Percentiles rank a stretch among this genome's conserved stretches.
phyloP scores from a whole-genome alignment of 108 stramenopile species.

The Nitzschia sp. region DNA sequence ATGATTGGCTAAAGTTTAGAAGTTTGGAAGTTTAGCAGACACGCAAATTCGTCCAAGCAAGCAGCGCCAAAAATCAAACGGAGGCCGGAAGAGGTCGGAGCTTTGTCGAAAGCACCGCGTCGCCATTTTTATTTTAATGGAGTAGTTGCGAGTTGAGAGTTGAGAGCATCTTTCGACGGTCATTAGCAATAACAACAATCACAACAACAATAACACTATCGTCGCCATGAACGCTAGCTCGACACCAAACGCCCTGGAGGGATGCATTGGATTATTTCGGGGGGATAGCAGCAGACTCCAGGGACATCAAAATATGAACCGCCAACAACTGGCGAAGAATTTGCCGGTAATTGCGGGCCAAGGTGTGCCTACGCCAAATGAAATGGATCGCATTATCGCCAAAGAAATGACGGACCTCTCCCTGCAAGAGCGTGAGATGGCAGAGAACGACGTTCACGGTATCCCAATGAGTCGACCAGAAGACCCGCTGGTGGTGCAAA shows the following conservation, averaged over 20 bases:
- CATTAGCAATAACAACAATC: no score
- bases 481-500: constrained; percentile 16
- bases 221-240: background rate
- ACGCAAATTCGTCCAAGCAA: no score
- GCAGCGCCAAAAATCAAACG: no score
- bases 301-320: background rate
- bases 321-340: background rate
- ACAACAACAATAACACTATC: no score
- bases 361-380: constrained; percentile 5
- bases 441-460: constrained; percentile 36
- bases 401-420: constrained; percentile 26
- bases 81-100: no score
- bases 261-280: background rate
- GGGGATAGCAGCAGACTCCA: background rate
- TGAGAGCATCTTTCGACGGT: no score
- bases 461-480: constrained; percentile 14
- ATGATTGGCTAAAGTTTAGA: no score
- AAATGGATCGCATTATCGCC: constrained; percentile 26
- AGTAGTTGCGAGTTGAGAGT: no score
- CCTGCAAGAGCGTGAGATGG: constrained; percentile 25
- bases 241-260: background rate
- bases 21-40: no score
- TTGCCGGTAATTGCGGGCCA: background rate
- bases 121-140: no score
- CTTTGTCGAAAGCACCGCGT: no score